Conservation (phyloP, 371 early-diverging fungal species). For the Lichtheimia corymbifera region DNA sequence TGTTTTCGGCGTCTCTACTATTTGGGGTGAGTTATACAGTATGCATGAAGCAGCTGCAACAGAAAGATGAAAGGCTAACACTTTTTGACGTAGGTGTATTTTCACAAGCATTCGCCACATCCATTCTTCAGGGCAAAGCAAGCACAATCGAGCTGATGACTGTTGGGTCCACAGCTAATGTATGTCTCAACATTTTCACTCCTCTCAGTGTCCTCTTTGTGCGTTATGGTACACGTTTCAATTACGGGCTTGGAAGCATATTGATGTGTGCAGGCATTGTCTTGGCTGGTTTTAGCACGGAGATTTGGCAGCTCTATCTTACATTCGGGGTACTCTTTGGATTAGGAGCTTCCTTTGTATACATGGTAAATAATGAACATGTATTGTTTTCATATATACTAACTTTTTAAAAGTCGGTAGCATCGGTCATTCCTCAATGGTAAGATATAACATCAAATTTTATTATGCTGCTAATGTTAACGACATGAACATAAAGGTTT, state of each 20-base stretch:
- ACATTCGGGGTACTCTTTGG: constrained; percentile 58
- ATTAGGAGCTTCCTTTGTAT: constrained; percentile 34
- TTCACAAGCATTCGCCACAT: constrained; percentile 34
- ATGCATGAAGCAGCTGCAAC: background rate
- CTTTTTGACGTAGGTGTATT: constrained; percentile 28
- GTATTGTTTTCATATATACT: background rate
- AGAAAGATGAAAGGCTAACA: background rate
- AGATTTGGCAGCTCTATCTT: constrained; percentile 60
- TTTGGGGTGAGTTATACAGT: constrained; percentile 36
- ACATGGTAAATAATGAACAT: constrained; percentile 24
- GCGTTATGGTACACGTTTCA: constrained; percentile 37
- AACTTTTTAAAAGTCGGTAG: constrained; percentile 19
- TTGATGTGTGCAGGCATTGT: constrained; percentile 51
- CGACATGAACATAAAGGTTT: constrained; percentile 20
- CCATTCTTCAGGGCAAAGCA: constrained; percentile 34
- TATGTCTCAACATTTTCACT: constrained; percentile 43
- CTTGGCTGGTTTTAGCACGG: constrained; percentile 44
- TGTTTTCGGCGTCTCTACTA: constrained; percentile 37
- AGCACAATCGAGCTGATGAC: constrained; percentile 47
- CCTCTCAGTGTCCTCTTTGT: constrained; percentile 44
- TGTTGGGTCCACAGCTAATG: constrained; percentile 47
- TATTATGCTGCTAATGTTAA: background rate
- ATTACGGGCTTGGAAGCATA: constrained; percentile 42
- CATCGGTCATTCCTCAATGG: constrained; percentile 42
- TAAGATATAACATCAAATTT: constrained; percentile 40